These are phyloP conservation scores for Chrysoporthe cubensis DNA, from an alignment of 2,329 filamentous ascomycete genomes.

Conservation along the genomic window DNA sequence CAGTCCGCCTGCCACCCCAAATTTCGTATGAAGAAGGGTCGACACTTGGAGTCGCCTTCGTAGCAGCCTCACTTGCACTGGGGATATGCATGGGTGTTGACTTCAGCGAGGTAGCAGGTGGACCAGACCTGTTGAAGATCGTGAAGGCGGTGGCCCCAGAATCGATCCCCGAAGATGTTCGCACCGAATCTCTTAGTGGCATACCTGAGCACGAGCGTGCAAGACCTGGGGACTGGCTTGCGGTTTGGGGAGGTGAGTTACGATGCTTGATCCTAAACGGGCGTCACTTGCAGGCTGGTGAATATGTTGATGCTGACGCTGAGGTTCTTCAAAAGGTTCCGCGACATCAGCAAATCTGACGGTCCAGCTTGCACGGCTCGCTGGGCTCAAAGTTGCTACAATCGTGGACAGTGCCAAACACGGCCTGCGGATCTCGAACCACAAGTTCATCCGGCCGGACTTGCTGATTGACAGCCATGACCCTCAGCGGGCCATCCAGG, in stretches of 20 bases:
- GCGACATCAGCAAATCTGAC: constrained; percentile 71
- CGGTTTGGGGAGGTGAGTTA: constrained; percentile 69
- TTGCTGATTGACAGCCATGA: constrained; percentile 72
- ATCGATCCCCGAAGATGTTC: constrained; percentile 62
- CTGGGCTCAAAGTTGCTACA: constrained; percentile 66
- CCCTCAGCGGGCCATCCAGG: constrained; percentile 64
- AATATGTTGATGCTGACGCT: neutral
- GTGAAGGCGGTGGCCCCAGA: constrained; percentile 51
- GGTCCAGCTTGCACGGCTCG: constrained; percentile 69
- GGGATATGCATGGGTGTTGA: constrained; percentile 73
- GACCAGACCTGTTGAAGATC: constrained; percentile 62
- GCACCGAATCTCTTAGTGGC: constrained; percentile 63
- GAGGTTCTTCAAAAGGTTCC: constrained; percentile 48
- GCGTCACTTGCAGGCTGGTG: too few relatives aligned
- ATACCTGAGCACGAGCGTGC: constrained; percentile 58
- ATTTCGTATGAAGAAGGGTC: constrained; percentile 60
- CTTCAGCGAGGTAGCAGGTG: constrained; percentile 55
- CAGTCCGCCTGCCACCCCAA: constrained; percentile 61
- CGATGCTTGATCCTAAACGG: neutral
- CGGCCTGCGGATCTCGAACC: constrained; percentile 58
- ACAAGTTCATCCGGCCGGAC: constrained; percentile 54
- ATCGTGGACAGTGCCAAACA: constrained; percentile 71
- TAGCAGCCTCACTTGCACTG: constrained; percentile 68
- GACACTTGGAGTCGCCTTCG: constrained; percentile 71
- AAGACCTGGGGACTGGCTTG: constrained; percentile 67